phyloP scores from a whole-genome alignment of 2,329 filamentous ascomycete genomes.

The Aspergillus transmontanensis region DNA sequence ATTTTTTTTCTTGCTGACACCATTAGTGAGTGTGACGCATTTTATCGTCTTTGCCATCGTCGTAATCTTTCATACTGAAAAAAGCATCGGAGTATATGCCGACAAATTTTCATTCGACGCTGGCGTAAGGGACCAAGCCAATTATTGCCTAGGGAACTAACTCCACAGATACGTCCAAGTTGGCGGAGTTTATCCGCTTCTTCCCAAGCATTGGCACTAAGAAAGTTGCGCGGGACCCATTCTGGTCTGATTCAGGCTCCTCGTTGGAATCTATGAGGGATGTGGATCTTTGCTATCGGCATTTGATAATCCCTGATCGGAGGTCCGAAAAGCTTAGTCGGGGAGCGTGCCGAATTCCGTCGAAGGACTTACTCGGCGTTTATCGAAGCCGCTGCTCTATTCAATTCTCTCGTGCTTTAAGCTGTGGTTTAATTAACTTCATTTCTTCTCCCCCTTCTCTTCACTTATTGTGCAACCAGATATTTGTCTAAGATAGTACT shows the following conservation, averaged over 20 bases:
- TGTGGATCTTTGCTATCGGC: slow-evolving; percentile 10
- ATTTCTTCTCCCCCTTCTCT: background rate
- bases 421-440: background rate
- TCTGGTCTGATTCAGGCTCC: background rate
- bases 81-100: slow-evolving; percentile 15
- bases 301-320: slow-evolving; percentile 1
- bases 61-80: background rate
- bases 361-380: background rate
- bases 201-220: background rate
- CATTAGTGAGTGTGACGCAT: background rate
- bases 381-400: background rate
- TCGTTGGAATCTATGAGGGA: background rate
- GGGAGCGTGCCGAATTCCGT: background rate
- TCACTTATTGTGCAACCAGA: background rate
- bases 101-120: slow-evolving; percentile 4
- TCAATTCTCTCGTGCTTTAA: background rate
- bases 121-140: background rate
- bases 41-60: background rate
- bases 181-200: background rate
- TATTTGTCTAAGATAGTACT: background rate
- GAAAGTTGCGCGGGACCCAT: background rate
- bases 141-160: background rate
- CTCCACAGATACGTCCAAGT: background rate
- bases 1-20: slow-evolving; percentile 4
- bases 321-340: slow-evolving; percentile 10